phyloP scores from a whole-genome alignment of 306 rosid species.

The Cucurbita argyrosperma region DNA sequence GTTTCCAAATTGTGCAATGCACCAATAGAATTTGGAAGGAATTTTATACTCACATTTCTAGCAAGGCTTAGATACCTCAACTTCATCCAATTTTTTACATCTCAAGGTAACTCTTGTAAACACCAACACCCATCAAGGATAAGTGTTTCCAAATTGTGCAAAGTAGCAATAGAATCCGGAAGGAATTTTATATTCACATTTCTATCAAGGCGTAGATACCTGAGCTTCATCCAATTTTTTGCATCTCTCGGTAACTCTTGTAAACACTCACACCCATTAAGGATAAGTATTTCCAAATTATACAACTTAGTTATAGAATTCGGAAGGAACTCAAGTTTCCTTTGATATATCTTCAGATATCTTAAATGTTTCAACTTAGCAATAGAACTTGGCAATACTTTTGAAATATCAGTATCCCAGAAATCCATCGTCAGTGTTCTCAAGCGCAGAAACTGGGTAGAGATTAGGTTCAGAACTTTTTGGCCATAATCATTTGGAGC shows the following conservation, averaged over 20 bases:
- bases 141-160: neutral
- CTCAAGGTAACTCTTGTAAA: neutral
- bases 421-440: neutral
- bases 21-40: neutral
- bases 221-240: no score
- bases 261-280: no score
- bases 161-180: no score
- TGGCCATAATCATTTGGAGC: neutral
- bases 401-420: no score
- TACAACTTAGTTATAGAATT: neutral
- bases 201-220: no score
- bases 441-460: neutral
- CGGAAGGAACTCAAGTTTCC: neutral
- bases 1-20: no score
- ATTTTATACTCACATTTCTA: neutral
- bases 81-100: neutral
- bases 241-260: no score
- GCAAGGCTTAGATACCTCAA: slow-evolving; percentile 1
- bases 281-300: neutral
- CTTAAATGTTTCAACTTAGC: neutral
- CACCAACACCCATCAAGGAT: fast-evolving
- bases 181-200: no score
- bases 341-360: neutral
- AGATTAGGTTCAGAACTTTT: neutral
- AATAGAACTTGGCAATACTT: neutral